These are phyloP conservation scores for Phytophthora capsici DNA, from an alignment of 352 stramenopile species.

Conservation along the genomic window DNA sequence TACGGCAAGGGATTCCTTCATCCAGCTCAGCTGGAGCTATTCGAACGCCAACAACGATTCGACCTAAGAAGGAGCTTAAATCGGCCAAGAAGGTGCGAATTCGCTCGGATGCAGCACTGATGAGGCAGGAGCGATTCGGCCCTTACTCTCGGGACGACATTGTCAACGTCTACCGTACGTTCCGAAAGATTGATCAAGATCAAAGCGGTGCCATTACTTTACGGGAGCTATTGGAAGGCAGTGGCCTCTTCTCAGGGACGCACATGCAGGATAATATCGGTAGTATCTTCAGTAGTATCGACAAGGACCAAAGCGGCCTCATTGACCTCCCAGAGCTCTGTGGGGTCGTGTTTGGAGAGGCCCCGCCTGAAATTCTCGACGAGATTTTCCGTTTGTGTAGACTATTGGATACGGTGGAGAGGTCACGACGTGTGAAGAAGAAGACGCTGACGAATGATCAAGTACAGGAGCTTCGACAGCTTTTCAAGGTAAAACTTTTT, in stretches of 20 bases:
- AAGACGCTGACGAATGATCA: slow-evolving; percentile 63
- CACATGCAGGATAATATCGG: slow-evolving; percentile 74
- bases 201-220: slow-evolving; percentile 72
- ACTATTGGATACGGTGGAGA: slow-evolving; percentile 61
- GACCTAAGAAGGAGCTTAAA: slow-evolving; percentile 30
- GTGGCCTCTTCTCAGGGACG: slow-evolving; percentile 62
- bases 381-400: slow-evolving; percentile 67
- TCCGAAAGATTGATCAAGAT: slow-evolving; percentile 76
- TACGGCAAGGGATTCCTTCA: slow-evolving; percentile 19
- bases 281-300: slow-evolving; percentile 82
- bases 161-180: slow-evolving; percentile 76
- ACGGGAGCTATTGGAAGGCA: slow-evolving; percentile 62
- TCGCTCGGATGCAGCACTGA: slow-evolving; percentile 61
- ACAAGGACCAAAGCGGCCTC: slow-evolving; percentile 76
- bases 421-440: slow-evolving; percentile 54
- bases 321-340: slow-evolving; percentile 77
- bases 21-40: slow-evolving; percentile 31
- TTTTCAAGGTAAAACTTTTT: slow-evolving; percentile 60
- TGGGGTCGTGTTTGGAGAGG: slow-evolving; percentile 64
- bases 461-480: slow-evolving; percentile 60
- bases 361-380: slow-evolving; percentile 40
- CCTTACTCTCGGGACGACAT: slow-evolving; percentile 71
- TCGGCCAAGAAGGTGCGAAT: slow-evolving; percentile 71
- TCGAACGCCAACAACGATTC: slow-evolving; percentile 2
- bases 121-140: slow-evolving; percentile 71